These are phyloP conservation scores for Saprolegnia diclina DNA, from an alignment of 352 stramenopile genomes.

Conservation along the genomic window DNA sequence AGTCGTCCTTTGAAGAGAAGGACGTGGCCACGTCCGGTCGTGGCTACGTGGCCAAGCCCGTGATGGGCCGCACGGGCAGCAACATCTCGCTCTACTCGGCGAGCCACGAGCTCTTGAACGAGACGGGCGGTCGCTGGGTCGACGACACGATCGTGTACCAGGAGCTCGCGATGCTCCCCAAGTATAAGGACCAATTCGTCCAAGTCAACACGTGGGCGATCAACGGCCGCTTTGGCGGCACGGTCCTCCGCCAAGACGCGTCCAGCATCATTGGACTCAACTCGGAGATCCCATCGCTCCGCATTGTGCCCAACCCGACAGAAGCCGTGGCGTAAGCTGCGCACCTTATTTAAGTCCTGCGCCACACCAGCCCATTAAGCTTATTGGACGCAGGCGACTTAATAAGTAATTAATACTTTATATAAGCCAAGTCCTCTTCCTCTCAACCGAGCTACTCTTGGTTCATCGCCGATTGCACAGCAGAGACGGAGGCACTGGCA, in stretches of 20 bases:
- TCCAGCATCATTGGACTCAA: slow-evolving; percentile 25
- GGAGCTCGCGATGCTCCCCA: slow-evolving; percentile 24
- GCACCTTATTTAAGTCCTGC: not conserved
- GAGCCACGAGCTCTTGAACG: slow-evolving; percentile 12
- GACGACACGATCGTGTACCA: slow-evolving; percentile 27
- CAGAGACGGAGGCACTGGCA: not conserved
- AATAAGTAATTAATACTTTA: too few species aligned
- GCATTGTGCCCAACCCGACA: slow-evolving; percentile 14
- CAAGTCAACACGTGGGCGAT: slow-evolving; percentile 28
- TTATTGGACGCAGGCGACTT: too few species aligned
- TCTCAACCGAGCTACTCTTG: too few species aligned
- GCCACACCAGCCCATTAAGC: too few species aligned
- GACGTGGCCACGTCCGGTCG: slow-evolving; percentile 3
- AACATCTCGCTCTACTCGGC: slow-evolving; percentile 23
- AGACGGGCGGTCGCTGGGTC: slow-evolving; percentile 26
- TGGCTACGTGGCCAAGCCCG: slow-evolving; percentile 24
- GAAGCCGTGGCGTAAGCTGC: not conserved
- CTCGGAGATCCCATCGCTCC: slow-evolving; percentile 21
- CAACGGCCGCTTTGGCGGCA: slow-evolving; percentile 23
- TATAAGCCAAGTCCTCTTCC: too few species aligned
- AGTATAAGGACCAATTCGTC: slow-evolving; percentile 20
- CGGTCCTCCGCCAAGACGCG: slow-evolving; percentile 21
- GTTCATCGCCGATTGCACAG: not conserved
- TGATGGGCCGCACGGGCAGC: slow-evolving; percentile 27
- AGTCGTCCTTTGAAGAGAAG: slow-evolving; percentile 24